Evolutionary conservation across 2,329 filamentous ascomycete genomes (phyloP).

Genomic region (Aspergillus sp.): DNA sequence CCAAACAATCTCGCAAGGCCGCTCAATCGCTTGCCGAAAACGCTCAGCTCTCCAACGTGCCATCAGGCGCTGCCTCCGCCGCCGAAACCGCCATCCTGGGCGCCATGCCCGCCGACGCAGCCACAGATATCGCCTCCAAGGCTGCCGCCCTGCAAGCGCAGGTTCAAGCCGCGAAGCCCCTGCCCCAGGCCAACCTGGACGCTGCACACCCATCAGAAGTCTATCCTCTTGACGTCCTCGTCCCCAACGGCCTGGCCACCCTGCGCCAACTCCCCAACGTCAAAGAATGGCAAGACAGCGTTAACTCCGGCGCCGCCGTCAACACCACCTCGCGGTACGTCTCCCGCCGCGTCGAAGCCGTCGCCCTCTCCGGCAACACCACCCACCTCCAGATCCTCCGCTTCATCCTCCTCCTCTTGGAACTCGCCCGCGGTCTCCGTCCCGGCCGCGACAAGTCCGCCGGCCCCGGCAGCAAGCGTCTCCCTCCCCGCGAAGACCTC

Average conservation of each 20-base stretch:
- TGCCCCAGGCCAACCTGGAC: constrained; percentile 45
- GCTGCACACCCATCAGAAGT: constrained; percentile 48
- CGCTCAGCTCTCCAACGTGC: constrained; percentile 46
- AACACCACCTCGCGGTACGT: constrained; percentile 48
- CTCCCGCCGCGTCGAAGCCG: constrained; percentile 42
- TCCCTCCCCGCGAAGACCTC: constrained; percentile 44
- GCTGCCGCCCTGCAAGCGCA: constrained; percentile 40
- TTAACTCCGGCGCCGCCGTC: constrained; percentile 38
- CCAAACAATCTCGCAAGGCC: constrained; percentile 52
- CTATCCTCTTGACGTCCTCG: constrained; percentile 46
- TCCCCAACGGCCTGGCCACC: constrained; percentile 44
- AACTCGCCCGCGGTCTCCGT: constrained; percentile 42
- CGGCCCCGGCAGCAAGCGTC: constrained; percentile 41
- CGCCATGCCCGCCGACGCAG: constrained; percentile 40
- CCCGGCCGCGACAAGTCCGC: constrained; percentile 25
- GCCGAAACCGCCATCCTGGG: constrained; percentile 47
- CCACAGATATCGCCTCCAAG: constrained; percentile 35
- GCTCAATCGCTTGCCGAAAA: constrained; percentile 52
- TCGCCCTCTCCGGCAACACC: constrained; percentile 42
- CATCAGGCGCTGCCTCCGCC: constrained; percentile 37
- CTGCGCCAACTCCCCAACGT: constrained; percentile 45
- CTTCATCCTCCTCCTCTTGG: constrained; percentile 48
- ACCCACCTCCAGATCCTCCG: constrained; percentile 48
- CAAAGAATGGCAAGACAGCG: constrained; percentile 45
- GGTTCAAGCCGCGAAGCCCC: constrained; percentile 49